Evolutionary conservation across 169 alveolate species (phyloP).

Genomic region (Plasmodium vivax): DNA sequence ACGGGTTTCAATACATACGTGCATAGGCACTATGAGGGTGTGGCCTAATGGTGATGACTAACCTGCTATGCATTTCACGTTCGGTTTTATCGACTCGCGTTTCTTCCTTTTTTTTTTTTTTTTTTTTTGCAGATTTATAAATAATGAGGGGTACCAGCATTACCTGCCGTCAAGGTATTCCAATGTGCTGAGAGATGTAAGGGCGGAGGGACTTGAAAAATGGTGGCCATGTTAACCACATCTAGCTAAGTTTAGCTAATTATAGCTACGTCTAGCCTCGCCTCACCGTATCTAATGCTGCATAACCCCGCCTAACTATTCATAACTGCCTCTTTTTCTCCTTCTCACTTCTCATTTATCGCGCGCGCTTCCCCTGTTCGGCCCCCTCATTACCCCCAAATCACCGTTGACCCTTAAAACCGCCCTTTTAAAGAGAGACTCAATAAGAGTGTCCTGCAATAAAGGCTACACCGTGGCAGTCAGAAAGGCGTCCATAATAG

Average conservation of each 20-base stretch:
- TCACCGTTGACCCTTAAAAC: neutral
- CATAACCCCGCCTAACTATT: neutral
- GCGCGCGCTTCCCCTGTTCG: neutral
- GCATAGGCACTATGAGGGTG: neutral
- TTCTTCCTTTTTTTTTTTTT: neutral
- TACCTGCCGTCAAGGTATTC: constrained; percentile 60
- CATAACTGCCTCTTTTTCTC: neutral
- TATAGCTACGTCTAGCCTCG: neutral
- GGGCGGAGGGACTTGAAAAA: neutral
- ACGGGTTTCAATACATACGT: constrained; percentile 44
- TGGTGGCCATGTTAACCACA: neutral
- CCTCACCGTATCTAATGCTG: neutral
- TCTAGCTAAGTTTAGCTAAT: neutral
- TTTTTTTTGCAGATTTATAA: constrained; percentile 51
- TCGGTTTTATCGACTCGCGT: neutral
- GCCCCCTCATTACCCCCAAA: neutral
- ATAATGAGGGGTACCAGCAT: constrained; percentile 70
- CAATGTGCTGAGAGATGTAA: constrained; percentile 43
- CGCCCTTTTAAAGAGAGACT: constrained; percentile 19
- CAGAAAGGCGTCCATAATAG: constrained; percentile 56
- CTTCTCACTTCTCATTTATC: neutral
- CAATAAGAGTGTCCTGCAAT: constrained; percentile 32
- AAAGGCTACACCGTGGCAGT: constrained; percentile 55
- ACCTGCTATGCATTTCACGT: neutral
- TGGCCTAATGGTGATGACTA: neutral